Evolutionary conservation across 805 yeast genomes (phyloP).

Genomic region (Wickerhamiella allomyrinae): DNA sequence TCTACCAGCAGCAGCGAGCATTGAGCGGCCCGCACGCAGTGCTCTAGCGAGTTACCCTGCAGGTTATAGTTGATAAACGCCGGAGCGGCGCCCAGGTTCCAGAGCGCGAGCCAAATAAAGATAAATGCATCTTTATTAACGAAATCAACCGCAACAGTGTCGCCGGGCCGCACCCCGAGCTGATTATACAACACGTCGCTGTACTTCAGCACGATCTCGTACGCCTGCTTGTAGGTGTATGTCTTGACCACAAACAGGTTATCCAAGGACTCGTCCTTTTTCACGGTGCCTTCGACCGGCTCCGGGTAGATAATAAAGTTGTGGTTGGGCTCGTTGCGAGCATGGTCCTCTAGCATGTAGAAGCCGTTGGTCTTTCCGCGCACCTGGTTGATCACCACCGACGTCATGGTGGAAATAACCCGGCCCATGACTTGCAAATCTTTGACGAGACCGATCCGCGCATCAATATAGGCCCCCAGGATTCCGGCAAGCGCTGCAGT

Average conservation of each 20-base stretch:
- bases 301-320: constrained; percentile 52
- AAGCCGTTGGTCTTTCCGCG: constrained; percentile 38
- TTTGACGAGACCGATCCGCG: constrained; percentile 9
- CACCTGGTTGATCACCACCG: constrained; percentile 4
- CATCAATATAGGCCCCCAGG: constrained; percentile 15
- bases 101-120: constrained; percentile 67
- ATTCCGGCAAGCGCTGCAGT: constrained; percentile 13
- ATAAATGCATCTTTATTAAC: constrained; percentile 75
- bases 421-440: constrained; percentile 10
- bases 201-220: constrained; percentile 49
- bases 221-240: constrained; percentile 55
- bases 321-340: constrained; percentile 33
- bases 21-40: constrained; percentile 60
- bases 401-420: constrained; percentile 5
- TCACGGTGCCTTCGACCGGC: constrained; percentile 26
- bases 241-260: constrained; percentile 48
- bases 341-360: constrained; percentile 54
- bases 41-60: constrained; percentile 57
- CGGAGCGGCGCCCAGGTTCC: constrained; percentile 86
- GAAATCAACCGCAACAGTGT: constrained; percentile 59
- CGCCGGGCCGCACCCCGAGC: constrained; percentile 50
- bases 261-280: constrained; percentile 16
- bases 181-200: constrained; percentile 50
- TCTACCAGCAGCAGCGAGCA: constrained; percentile 58
- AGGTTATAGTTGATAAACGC: constrained; percentile 77